A percentile compares a stretch with the other conserved stretches of the same genome.
Evolutionary conservation across 371 early-diverging fungal species (phyloP).

Genomic region (Mortierella sp.): DNA sequence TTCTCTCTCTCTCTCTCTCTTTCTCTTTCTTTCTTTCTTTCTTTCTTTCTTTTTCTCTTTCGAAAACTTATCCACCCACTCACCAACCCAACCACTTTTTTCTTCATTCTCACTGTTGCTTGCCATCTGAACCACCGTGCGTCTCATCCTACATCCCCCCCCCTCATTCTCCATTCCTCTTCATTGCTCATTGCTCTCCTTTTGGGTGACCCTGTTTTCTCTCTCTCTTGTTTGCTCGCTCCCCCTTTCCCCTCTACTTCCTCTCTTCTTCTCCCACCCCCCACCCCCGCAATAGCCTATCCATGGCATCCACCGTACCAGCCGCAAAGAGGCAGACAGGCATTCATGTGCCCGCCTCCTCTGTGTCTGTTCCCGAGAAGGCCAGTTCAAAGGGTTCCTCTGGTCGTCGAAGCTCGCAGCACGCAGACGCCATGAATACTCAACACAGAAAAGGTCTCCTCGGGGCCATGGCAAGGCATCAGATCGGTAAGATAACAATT

Average conservation of each 20-base stretch:
- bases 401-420: too few relatives aligned
- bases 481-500: conserved; percentile 29
- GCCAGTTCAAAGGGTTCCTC: neutral
- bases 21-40: neutral
- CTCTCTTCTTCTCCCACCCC: neutral
- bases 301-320: neutral
- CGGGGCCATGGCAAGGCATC: conserved; percentile 37
- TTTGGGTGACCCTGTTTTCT: too few relatives aligned
- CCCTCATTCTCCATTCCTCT: neutral
- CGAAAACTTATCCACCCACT: too few relatives aligned
- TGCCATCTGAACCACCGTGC: neutral
- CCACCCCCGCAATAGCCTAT: neutral
- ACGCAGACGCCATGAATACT: too few relatives aligned
- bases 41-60: neutral
- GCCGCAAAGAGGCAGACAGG: too few relatives aligned
- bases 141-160: neutral
- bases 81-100: too few relatives aligned
- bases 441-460: conserved; percentile 37
- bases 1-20: neutral
- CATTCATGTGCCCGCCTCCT: too few relatives aligned
- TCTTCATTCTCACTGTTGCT: neutral
- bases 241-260: neutral
- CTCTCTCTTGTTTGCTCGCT: too few relatives aligned
- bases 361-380: too few relatives aligned
- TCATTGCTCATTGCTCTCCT: neutral